phyloP scores from a whole-genome alignment of 495 filamentous ascomycete genomes.

The Astrothelium macrocarpum region DNA sequence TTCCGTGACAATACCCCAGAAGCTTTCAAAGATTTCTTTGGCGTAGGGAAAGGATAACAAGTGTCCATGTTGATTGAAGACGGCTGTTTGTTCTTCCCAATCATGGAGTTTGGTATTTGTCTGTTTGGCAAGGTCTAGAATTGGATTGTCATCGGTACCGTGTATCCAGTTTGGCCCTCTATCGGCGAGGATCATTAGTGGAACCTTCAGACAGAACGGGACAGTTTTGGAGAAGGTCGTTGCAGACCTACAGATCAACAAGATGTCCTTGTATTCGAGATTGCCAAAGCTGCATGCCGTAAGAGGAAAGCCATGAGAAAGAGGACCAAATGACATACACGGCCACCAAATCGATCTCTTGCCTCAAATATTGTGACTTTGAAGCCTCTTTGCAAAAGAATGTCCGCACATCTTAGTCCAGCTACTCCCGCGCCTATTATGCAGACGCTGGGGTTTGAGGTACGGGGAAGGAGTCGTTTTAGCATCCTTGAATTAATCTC shows the following conservation, averaged over 20 bases:
- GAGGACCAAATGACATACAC: constrained; percentile 43
- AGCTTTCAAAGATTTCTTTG: constrained; percentile 44
- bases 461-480: constrained; percentile 7
- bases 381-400: constrained; percentile 67
- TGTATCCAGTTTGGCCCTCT: constrained; percentile 96
- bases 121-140: constrained; percentile 62
- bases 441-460: constrained; percentile 46
- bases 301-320: neutral
- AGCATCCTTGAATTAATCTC: neutral
- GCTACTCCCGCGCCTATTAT: constrained; percentile 81
- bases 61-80: constrained; percentile 57
- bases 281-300: constrained; percentile 22
- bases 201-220: neutral
- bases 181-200: constrained; percentile 10
- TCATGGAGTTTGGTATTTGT: constrained; percentile 52
- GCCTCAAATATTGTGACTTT: constrained; percentile 81
- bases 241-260: constrained; percentile 42
- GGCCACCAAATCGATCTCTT: constrained; percentile 71
- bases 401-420: constrained; percentile 78
- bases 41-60: constrained; percentile 44
- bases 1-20: constrained; percentile 69
- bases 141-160: constrained; percentile 76
- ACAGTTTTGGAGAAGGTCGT: constrained; percentile 2
- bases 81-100: constrained; percentile 46
- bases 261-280: constrained; percentile 29